Conservation (phyloP, 2,329 filamentous ascomycete genomes). For the Beauveria medogensis region DNA sequence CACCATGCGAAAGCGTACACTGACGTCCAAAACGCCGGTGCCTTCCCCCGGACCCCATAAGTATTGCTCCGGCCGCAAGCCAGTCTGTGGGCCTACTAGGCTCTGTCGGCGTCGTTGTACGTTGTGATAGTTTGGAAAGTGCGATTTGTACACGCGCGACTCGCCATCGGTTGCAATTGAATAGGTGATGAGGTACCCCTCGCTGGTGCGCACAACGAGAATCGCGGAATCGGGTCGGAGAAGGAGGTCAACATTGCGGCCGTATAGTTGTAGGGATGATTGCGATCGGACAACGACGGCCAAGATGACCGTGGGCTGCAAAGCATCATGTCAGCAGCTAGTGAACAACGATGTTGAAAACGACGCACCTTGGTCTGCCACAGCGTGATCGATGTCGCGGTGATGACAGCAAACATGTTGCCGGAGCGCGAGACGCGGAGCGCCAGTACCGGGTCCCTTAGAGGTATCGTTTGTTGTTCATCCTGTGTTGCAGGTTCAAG, state of each 20-base stretch:
- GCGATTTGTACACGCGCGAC: conserved; percentile 75
- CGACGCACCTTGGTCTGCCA: conserved; percentile 84
- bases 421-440: conserved; percentile 72
- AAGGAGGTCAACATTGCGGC: conserved; percentile 73
- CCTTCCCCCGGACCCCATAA: conserved; percentile 75
- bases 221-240: conserved; percentile 89
- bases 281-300: conserved; percentile 77
- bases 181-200: conserved; percentile 90
- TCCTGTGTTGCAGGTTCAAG: conserved; percentile 26
- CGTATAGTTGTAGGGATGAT: conserved; percentile 73
- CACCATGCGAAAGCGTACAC: conserved; percentile 89
- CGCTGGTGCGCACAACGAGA: conserved; percentile 77
- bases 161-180: conserved; percentile 78
- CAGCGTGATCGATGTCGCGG: conserved; percentile 74
- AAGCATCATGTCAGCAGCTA: conserved; percentile 16
- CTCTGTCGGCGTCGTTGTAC: conserved; percentile 54
- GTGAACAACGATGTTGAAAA: background rate
- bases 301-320: conserved; percentile 77
- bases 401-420: conserved; percentile 80
- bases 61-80: conserved; percentile 51
- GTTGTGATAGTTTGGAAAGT: conserved; percentile 62
- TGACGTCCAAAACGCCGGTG: conserved; percentile 74
- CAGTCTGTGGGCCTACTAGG: conserved; percentile 49
- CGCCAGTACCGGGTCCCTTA: conserved; percentile 61
- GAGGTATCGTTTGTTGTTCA: conserved; percentile 29